These are phyloP conservation scores for Pascua guehoae DNA, from an alignment of 1,284 basidiomycete genomes.

Conservation along the genomic window DNA sequence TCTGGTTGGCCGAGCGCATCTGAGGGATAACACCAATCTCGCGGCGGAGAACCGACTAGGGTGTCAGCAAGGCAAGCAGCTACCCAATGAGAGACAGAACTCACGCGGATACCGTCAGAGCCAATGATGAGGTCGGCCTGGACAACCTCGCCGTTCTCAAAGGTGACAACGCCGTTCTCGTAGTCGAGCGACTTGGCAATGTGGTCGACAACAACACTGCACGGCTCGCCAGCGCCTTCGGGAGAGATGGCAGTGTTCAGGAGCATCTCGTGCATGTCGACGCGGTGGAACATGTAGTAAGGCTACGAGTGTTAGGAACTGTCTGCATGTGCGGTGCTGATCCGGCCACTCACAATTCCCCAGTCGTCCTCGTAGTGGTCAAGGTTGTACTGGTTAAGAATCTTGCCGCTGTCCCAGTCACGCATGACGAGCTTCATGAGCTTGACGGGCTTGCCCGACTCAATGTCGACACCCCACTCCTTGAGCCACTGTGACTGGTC, in stretches of 20 bases:
- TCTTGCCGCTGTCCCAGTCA: slow-evolving; percentile 38
- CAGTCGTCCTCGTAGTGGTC: slow-evolving; percentile 36
- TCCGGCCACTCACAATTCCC: slow-evolving; percentile 18
- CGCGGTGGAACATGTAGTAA: slow-evolving; percentile 43
- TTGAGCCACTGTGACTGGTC: slow-evolving; percentile 23
- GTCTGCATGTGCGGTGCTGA: not conserved
- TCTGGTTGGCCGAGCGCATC: slow-evolving; percentile 43
- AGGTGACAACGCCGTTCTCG: slow-evolving; percentile 35
- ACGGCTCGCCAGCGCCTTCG: slow-evolving; percentile 36
- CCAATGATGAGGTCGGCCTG: slow-evolving; percentile 46
- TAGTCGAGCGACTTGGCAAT: slow-evolving; percentile 38
- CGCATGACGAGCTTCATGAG: slow-evolving; percentile 38
- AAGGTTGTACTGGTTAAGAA: slow-evolving; percentile 35
- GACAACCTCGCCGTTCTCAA: slow-evolving; percentile 40
- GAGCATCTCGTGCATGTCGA: slow-evolving; percentile 46
- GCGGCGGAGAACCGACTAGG: slow-evolving; percentile 24
- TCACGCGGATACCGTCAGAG: slow-evolving; percentile 42
- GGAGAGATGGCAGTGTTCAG: slow-evolving; percentile 33
- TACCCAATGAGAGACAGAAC: too few relatives aligned
- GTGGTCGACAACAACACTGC: slow-evolving; percentile 38
- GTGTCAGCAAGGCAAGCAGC: not conserved
- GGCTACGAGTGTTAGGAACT: slow-evolving; percentile 5
- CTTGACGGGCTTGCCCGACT: slow-evolving; percentile 30
- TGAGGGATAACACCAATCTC: slow-evolving; percentile 34
- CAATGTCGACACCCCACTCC: slow-evolving; percentile 37